Evolutionary conservation across 306 rosid genomes (phyloP).

Genomic region (Arachis stenosperma): DNA sequence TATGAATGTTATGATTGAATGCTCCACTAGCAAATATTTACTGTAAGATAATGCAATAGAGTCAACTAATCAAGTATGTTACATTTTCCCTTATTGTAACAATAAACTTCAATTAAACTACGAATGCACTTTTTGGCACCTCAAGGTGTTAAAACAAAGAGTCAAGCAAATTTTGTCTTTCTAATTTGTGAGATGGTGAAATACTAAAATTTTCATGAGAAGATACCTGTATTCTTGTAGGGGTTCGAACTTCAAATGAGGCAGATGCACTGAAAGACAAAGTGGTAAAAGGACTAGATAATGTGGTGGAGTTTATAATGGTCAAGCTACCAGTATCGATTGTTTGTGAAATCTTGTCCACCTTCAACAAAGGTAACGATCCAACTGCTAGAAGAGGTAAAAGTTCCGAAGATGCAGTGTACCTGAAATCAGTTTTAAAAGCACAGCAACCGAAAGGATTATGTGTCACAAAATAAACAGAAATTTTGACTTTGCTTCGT

Average conservation of each 20-base stretch:
- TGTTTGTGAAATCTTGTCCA: slow-evolving; percentile 73
- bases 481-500: slow-evolving; percentile 10
- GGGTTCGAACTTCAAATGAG: slow-evolving; percentile 84
- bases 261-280: slow-evolving; percentile 87
- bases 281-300: slow-evolving; percentile 74
- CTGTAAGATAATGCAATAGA: neutral
- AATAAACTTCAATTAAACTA: neutral
- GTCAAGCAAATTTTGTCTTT: neutral
- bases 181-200: slow-evolving; percentile 8
- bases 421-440: slow-evolving; percentile 55
- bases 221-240: slow-evolving; percentile 88
- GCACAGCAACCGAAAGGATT: slow-evolving; percentile 12
- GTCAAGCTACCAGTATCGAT: slow-evolving; percentile 61
- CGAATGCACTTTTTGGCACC: neutral
- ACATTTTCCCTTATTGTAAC: neutral
- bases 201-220: slow-evolving; percentile 27
- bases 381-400: slow-evolving; percentile 90
- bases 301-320: slow-evolving; percentile 64
- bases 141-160: neutral
- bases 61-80: slow-evolving; percentile 14
- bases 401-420: slow-evolving; percentile 90
- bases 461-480: neutral
- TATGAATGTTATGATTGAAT: neutral
- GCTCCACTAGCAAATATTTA: slow-evolving; percentile 14
- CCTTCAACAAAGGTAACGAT: slow-evolving; percentile 74